phyloP scores from a whole-genome alignment of 2,329 filamentous ascomycete genomes.

The Colletotrichum orbiculare region DNA sequence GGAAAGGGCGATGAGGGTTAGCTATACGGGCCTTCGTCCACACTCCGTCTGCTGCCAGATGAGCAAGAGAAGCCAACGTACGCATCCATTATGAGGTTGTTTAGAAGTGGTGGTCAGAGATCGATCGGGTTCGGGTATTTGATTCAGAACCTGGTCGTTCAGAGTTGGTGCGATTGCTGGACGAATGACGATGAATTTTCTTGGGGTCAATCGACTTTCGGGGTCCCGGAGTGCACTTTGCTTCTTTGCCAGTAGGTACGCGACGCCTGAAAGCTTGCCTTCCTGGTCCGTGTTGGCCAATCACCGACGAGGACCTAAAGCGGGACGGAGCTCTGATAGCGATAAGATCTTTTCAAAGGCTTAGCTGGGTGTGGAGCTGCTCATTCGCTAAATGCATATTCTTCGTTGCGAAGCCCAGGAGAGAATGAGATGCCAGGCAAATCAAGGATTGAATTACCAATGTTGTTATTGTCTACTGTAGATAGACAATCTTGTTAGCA shows the following conservation, averaged over 20 bases:
- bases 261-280: conserved; percentile 29
- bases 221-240: conserved; percentile 9
- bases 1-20: conserved; percentile 26
- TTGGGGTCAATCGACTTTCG: conserved; percentile 28
- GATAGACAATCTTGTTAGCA: too few species aligned
- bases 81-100: conserved; percentile 38
- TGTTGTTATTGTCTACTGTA: too few species aligned
- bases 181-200: conserved; percentile 39
- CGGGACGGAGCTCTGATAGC: conserved; percentile 24
- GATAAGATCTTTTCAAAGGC: conserved; percentile 19
- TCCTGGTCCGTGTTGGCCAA: conserved; percentile 26
- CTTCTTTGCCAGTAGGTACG: conserved; percentile 8
- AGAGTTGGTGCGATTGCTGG: conserved; percentile 15
- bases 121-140: neutral
- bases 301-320: neutral
- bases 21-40: conserved; percentile 24
- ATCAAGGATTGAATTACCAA: too few species aligned
- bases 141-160: neutral
- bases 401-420: neutral
- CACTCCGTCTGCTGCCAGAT: neutral
- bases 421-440: neutral
- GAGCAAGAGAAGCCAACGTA: conserved; percentile 16
- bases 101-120: neutral
- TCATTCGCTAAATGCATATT: conserved; percentile 21
- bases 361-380: neutral